phyloP scores from a whole-genome alignment of 192 early-diverging fungal genomes.

The Thamnidium elegans region DNA sequence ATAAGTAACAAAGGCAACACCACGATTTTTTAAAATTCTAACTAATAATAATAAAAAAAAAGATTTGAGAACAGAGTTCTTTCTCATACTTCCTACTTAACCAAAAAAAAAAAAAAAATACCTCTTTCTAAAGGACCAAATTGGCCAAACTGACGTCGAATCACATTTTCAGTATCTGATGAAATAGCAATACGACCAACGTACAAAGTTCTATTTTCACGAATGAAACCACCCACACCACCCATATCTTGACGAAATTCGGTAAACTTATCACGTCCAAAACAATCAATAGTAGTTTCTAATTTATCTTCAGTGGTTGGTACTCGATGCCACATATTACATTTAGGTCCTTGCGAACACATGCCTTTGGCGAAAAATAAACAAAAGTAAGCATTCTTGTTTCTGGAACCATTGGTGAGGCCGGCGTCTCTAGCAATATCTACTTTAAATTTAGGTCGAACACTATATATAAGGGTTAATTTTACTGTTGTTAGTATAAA shows the following conservation, averaged over 20 bases:
- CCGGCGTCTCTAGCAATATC: conserved; percentile 65
- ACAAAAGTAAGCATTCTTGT: conserved; percentile 69
- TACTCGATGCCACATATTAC: conserved; percentile 51
- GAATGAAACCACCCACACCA: conserved; percentile 78
- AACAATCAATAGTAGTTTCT: conserved; percentile 67
- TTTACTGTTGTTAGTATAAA: background rate
- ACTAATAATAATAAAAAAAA: conserved; percentile 49
- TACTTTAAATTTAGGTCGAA: conserved; percentile 61
- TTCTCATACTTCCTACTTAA: background rate
- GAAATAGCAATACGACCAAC: conserved; percentile 56
- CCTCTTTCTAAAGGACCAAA: conserved; percentile 78
- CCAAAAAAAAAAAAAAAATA: conserved; percentile 39
- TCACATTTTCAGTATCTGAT: conserved; percentile 44
- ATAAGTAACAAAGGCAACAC: conserved; percentile 84
- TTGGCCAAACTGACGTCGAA: conserved; percentile 64
- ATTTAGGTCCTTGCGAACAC: conserved; percentile 67
- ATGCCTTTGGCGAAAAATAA: conserved; percentile 80
- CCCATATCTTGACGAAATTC: conserved; percentile 58
- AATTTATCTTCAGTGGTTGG: conserved; percentile 45
- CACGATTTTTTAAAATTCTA: conserved; percentile 63
- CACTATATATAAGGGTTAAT: conserved; percentile 32
- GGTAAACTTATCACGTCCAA: conserved; percentile 77
- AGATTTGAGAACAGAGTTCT: conserved; percentile 1
- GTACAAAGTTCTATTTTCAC: conserved; percentile 73
- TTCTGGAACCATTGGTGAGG: conserved; percentile 60